Evolutionary conservation across 495 filamentous ascomycete species (phyloP).

Genomic region (Ascodesmis nigricans): DNA sequence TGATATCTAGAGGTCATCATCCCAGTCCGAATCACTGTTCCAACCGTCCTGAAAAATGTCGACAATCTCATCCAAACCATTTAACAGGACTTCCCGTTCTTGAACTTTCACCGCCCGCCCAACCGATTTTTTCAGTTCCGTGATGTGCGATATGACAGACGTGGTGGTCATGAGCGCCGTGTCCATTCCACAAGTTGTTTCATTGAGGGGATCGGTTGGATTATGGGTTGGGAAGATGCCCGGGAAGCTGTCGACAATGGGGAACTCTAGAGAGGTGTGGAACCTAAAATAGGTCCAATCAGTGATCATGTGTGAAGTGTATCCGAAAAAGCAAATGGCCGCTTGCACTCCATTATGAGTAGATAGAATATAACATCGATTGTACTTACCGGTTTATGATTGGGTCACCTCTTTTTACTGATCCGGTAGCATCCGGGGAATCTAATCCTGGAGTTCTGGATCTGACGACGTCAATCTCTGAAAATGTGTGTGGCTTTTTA

Average conservation of each 20-base stretch:
- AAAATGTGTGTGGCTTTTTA: too few species aligned
- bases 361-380: too few species aligned
- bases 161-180: conserved; percentile 53
- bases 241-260: conserved; percentile 65
- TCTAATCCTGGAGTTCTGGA: too few species aligned
- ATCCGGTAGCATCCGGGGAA: too few species aligned
- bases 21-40: conserved; percentile 63
- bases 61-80: conserved; percentile 63
- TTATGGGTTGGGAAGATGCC: conserved; percentile 32
- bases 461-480: too few species aligned
- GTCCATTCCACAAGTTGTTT: conserved; percentile 32
- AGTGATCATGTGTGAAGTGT: too few species aligned
- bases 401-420: too few species aligned
- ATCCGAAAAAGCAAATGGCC: too few species aligned
- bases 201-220: conserved; percentile 15
- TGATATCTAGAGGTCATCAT: conserved; percentile 36
- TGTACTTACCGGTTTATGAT: too few species aligned
- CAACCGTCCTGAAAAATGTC: conserved; percentile 82
- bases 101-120: conserved; percentile 39
- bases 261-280: conserved; percentile 40
- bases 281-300: too few species aligned
- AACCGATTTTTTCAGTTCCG: conserved; percentile 38
- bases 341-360: too few species aligned
- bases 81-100: conserved; percentile 59
- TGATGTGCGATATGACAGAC: conserved; percentile 44